Evolutionary conservation across 345 rosid genomes (phyloP).

Genomic region (Chamaenerion angustifolium): DNA sequence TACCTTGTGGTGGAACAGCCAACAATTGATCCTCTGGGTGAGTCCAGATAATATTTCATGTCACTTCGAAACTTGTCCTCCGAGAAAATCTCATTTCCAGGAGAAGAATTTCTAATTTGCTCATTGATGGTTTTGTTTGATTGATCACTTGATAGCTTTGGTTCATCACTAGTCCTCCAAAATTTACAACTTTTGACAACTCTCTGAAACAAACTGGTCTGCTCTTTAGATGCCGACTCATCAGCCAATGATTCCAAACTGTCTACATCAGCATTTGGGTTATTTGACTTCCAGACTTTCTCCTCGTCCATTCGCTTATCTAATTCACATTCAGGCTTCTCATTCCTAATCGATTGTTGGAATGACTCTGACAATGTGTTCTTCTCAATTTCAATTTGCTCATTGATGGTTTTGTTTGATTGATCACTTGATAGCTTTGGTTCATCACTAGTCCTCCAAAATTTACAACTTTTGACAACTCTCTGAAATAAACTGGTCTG

Average conservation of each 20-base stretch:
- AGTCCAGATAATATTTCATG: conserved; percentile 39
- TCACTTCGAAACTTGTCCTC: conserved; percentile 43
- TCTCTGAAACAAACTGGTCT: conserved; percentile 20
- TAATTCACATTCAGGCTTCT: conserved; percentile 7
- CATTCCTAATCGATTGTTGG: not conserved
- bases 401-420: conserved; percentile 7
- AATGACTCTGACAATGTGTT: conserved; percentile 6
- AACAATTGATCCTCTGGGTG: conserved; percentile 41
- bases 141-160: conserved; percentile 12
- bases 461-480: conserved; percentile 23
- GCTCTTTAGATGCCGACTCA: not conserved
- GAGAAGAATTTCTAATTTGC: conserved; percentile 9
- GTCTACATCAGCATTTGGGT: conserved; percentile 6
- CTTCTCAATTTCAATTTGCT: conserved; percentile 10
- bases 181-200: conserved; percentile 23
- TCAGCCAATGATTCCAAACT: conserved; percentile 7
- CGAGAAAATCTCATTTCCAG: conserved; percentile 23
- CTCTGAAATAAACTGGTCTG: conserved; percentile 20
- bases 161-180: conserved; percentile 16
- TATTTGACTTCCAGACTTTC: conserved; percentile 10
- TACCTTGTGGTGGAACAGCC: conserved; percentile 60
- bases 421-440: conserved; percentile 13
- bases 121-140: conserved; percentile 9
- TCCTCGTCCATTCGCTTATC: conserved; percentile 13
- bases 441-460: conserved; percentile 17